phyloP scores from a whole-genome alignment of 73 alveolate genomes.

The Tetrahymena borealis region DNA sequence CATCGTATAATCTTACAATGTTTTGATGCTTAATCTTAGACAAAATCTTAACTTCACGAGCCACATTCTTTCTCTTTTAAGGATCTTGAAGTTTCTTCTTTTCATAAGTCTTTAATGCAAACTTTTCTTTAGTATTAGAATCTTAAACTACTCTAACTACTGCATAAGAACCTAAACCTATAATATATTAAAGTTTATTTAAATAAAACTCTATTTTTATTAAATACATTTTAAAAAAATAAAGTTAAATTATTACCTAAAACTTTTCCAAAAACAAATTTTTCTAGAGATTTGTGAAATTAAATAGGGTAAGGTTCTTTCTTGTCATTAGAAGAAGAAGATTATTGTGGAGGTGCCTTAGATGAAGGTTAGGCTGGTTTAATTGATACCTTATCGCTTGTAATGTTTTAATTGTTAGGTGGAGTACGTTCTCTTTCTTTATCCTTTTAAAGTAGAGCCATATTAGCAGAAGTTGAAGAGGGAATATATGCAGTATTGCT shows the following conservation, averaged over 20 bases:
- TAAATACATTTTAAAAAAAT: not conserved
- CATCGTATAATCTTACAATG: slow-evolving; percentile 63
- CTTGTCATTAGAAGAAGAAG: not conserved
- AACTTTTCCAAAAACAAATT: not conserved
- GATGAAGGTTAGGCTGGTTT: not conserved
- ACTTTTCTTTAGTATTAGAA: slow-evolving; percentile 18
- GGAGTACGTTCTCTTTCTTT: slow-evolving; percentile 1
- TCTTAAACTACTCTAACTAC: slow-evolving; percentile 45
- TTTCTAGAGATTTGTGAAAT: not conserved
- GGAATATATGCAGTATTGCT: not conserved
- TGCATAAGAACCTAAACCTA: slow-evolving; percentile 78
- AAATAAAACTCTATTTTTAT: not conserved
- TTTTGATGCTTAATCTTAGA: slow-evolving; percentile 67
- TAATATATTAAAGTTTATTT: too few relatives aligned
- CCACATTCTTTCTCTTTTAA: slow-evolving; percentile 36
- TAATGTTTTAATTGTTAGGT: not conserved
- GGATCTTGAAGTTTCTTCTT: slow-evolving; percentile 45
- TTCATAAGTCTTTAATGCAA: slow-evolving; percentile 49
- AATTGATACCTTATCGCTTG: not conserved
- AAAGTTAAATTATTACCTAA: not conserved
- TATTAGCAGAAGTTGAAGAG: not conserved
- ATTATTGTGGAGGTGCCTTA: not conserved
- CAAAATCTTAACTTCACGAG: slow-evolving; percentile 52
- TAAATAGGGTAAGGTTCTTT: not conserved
- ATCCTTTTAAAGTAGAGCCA: not conserved